Evolutionary conservation across 1,139 yeast genomes (phyloP).

Genomic region (Citeromyces siamensis): DNA sequence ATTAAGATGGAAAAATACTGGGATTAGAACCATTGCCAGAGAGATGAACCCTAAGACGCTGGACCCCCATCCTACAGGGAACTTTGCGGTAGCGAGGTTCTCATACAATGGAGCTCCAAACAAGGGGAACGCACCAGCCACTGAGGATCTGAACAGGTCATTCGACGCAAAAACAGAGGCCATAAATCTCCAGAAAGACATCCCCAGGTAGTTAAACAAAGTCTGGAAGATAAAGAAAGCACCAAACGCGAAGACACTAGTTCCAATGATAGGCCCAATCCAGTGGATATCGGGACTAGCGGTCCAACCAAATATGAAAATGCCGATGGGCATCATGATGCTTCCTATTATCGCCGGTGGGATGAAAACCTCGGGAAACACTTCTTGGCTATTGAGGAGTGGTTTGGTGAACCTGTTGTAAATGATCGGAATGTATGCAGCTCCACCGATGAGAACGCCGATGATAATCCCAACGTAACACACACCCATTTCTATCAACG

Average conservation of each 20-base stretch:
- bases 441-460: slow-evolving; percentile 3
- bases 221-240: slow-evolving; percentile 18
- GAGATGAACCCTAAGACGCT: slow-evolving; percentile 43
- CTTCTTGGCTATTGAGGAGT: neutral
- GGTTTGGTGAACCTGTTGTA: neutral
- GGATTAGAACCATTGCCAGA: slow-evolving; percentile 49
- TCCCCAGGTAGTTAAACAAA: slow-evolving; percentile 39
- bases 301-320: slow-evolving; percentile 76
- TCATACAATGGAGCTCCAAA: slow-evolving; percentile 49
- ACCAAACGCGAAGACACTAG: slow-evolving; percentile 51
- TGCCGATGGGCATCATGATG: slow-evolving; percentile 49
- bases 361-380: slow-evolving; percentile 45
- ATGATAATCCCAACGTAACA: slow-evolving; percentile 2
- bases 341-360: slow-evolving; percentile 36
- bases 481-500: slow-evolving; percentile 4
- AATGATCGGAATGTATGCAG: slow-evolving; percentile 2
- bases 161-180: slow-evolving; percentile 82
- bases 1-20: slow-evolving; percentile 42
- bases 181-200: slow-evolving; percentile 47
- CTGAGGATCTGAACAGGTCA: slow-evolving; percentile 51
- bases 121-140: slow-evolving; percentile 71
- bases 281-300: slow-evolving; percentile 46
- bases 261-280: slow-evolving; percentile 62
- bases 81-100: slow-evolving; percentile 20
- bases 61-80: slow-evolving; percentile 43